These are phyloP conservation scores for Kazachstania kunashirensis DNA, from an alignment of 805 yeast species.

Conservation along the genomic window DNA sequence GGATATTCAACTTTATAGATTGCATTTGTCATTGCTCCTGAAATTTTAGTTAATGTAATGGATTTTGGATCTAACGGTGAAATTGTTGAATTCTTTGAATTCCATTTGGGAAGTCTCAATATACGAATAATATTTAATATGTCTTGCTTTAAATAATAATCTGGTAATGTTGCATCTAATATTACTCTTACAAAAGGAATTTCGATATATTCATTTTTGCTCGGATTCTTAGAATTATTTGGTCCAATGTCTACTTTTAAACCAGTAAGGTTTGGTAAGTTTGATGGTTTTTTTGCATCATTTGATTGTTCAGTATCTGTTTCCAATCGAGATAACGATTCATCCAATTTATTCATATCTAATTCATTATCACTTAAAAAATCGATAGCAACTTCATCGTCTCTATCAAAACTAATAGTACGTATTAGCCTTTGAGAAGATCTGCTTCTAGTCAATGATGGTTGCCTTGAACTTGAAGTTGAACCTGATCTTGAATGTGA, in stretches of 20 bases:
- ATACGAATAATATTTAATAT: slow-evolving; percentile 53
- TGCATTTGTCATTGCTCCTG: slow-evolving; percentile 91
- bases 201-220: slow-evolving; percentile 19
- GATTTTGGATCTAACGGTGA: slow-evolving; percentile 31
- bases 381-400: slow-evolving; percentile 5
- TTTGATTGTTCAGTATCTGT: background rate
- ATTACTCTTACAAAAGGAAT: slow-evolving; percentile 45
- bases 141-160: slow-evolving; percentile 79
- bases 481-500: slow-evolving; percentile 5
- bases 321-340: background rate
- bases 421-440: slow-evolving; percentile 24
- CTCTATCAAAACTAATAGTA: slow-evolving; percentile 23
- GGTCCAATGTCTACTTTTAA: slow-evolving; percentile 7
- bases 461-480: slow-evolving; percentile 14
- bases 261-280: slow-evolving; percentile 6
- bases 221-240: slow-evolving; percentile 5
- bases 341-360: background rate
- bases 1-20: slow-evolving; percentile 69
- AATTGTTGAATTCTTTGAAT: slow-evolving; percentile 32
- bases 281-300: background rate
- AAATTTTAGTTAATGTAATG: slow-evolving; percentile 54
- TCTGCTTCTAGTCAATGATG: slow-evolving; percentile 19
- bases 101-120: slow-evolving; percentile 74
- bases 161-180: slow-evolving; percentile 69
- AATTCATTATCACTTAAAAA: background rate